phyloP scores from a whole-genome alignment of 257 asterid genomes.

The Capsicum rhomboideum region DNA sequence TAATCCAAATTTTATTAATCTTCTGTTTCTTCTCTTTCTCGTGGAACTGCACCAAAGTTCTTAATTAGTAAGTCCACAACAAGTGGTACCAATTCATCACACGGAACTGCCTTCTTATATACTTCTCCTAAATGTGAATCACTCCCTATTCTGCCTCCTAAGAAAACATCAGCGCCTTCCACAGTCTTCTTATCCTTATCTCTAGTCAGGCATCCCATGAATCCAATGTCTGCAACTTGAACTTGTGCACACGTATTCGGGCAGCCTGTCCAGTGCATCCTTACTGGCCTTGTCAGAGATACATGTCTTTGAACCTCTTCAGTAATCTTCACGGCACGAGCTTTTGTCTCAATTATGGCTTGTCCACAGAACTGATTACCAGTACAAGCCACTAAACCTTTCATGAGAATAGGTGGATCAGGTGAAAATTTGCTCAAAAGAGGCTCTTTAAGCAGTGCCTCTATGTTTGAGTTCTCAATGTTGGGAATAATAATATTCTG shows the following conservation, averaged over 20 bases:
- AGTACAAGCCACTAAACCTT: slow-evolving; percentile 87
- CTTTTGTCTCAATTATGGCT: slow-evolving; percentile 91
- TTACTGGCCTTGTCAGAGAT: slow-evolving; percentile 51
- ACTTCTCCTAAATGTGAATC: slow-evolving; percentile 90
- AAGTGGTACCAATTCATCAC: slow-evolving; percentile 79
- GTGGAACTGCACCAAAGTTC: slow-evolving; percentile 65
- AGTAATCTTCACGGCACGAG: slow-evolving; percentile 64
- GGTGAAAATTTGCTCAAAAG: slow-evolving; percentile 47
- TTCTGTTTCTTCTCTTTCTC: slow-evolving; percentile 68
- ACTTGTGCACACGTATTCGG: slow-evolving; percentile 89
- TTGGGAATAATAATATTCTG: slow-evolving; percentile 89
- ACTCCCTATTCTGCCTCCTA: slow-evolving; percentile 90
- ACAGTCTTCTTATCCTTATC: slow-evolving; percentile 52
- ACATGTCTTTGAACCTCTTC: slow-evolving; percentile 73
- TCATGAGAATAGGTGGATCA: slow-evolving; percentile 79
- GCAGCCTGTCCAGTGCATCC: slow-evolving; percentile 99
- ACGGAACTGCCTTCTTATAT: slow-evolving; percentile 78
- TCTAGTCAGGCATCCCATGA: slow-evolving; percentile 95
- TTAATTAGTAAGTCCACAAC: slow-evolving; percentile 68
- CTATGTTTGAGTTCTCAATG: slow-evolving; percentile 46
- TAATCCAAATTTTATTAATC: slow-evolving; percentile 18
- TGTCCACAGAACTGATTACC: slow-evolving; percentile 98
- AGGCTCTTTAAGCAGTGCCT: slow-evolving; percentile 55
- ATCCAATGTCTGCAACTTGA: slow-evolving; percentile 94
- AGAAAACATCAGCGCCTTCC: slow-evolving; percentile 79